Evolutionary conservation across 139 green algal genomes (phyloP), one percentile per base, ranked within the genome.

Genomic region (Asterochloris sp.): DNA sequence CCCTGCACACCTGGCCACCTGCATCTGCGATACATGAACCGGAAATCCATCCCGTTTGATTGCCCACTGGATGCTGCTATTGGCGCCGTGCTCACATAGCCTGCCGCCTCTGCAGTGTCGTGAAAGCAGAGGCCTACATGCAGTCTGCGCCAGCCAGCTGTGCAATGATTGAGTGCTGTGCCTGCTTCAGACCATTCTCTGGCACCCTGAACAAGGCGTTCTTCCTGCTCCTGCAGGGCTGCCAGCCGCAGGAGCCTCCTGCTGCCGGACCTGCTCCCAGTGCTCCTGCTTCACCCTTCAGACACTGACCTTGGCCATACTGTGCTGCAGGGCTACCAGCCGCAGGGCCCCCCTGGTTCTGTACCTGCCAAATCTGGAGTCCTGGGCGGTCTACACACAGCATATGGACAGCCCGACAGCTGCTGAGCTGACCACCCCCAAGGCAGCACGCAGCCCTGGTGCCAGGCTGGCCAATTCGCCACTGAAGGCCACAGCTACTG

Each of bases 291-390:
- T 21, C 66, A 71, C 2, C 19, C 4, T 71, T 24, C 19, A 24
- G 19, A 71, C 19, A 9, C 17, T 71, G 19, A 21, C 66, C 9
- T 2, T 12, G 2, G 21, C 21, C 66, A 71, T 21, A 10, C 66
- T 21, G 66, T 21, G 19, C 21, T 80, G 76, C 76, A 80, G 76
- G 60, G 76, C 76, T 14, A 69, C 14, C 61, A 54, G 76, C 14
- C 54, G 68, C 23, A 54, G 38, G 38, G 16, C 61, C 23, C 76
- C 76, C 19, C 60, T 80, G 76, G 76, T 80, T 17, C 76, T 80
- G 60, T 80, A 69, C 60, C 24, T 80, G 61, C 76, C 76, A 6
- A 68, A n/a, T 11, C 61, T 80, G 61, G 76, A 80, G 21, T 61
- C 76, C 8, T 80, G 76, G 76, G 76, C 76, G 2, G 60, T 80